A percentile compares a stretch with the other conserved stretches of the same genome.
phyloP scores from a whole-genome alignment of 768 basidiomycete genomes.

The Kondoa malvinella region DNA sequence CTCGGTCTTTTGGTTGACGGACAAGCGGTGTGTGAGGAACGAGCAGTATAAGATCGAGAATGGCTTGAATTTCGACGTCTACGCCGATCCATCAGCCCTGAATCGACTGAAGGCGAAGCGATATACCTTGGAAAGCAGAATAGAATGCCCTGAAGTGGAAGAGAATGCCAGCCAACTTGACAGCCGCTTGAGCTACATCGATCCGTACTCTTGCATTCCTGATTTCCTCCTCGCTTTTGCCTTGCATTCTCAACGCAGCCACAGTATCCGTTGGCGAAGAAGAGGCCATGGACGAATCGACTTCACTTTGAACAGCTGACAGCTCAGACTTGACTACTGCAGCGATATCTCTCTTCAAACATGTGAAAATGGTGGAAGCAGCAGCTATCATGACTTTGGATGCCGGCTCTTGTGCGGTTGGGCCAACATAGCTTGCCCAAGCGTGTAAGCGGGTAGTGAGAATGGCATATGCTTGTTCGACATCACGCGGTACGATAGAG shows the following conservation, averaged over 20 bases:
- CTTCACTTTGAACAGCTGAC: too few species aligned
- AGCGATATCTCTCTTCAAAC: neutral
- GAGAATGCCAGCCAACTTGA: neutral
- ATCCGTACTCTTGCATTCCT: neutral
- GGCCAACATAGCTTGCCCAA: neutral
- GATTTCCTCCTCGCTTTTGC: neutral
- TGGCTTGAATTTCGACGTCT: neutral
- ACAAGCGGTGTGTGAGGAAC: neutral
- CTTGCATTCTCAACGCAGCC: neutral
- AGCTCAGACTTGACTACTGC: neutral
- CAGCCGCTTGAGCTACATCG: neutral
- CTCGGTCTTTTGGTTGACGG: neutral
- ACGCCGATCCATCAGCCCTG: too few species aligned
- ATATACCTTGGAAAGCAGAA: neutral
- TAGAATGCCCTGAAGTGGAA: neutral
- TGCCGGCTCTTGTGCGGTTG: neutral
- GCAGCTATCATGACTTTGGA: neutral
- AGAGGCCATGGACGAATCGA: neutral
- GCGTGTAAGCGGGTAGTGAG: neutral
- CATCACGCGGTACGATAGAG: neutral
- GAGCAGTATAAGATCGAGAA: neutral
- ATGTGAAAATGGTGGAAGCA: neutral
- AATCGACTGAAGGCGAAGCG: too few species aligned
- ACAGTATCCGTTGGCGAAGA: neutral
- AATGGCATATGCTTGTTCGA: neutral